Conservation (phyloP, 441 rosid species). For the Arabidopsis hybrid region DNA sequence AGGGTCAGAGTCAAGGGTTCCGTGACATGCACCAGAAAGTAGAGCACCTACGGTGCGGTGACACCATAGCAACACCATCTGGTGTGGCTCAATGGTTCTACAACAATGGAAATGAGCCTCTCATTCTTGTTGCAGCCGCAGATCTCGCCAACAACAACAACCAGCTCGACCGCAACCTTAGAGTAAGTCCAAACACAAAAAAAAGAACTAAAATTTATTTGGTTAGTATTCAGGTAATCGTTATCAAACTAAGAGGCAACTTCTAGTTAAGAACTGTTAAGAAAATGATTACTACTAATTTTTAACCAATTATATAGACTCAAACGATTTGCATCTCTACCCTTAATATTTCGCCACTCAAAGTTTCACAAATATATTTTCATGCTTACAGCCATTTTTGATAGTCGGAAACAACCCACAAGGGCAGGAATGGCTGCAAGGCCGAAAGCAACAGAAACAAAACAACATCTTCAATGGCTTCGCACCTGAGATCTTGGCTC, state of each 20-base stretch:
- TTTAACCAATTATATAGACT: neutral
- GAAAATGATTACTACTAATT: neutral
- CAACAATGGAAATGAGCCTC: conserved; percentile 66
- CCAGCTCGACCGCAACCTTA: conserved; percentile 74
- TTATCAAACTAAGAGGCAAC: neutral
- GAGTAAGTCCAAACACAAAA: conserved; percentile 48
- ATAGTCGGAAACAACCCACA: conserved; percentile 62
- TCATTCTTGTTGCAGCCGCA: conserved; percentile 52
- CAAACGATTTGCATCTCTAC: neutral
- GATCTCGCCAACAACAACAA: conserved; percentile 58
- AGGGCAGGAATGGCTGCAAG: conserved; percentile 38
- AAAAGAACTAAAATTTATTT: neutral
- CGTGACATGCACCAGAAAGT: conserved; percentile 77
- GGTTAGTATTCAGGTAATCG: neutral
- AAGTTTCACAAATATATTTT: neutral
- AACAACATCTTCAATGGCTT: conserved; percentile 54
- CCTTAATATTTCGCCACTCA: neutral
- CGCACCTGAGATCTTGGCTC: conserved; percentile 39
- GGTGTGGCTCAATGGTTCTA: conserved; percentile 75
- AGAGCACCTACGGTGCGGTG: conserved; percentile 60
- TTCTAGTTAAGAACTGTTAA: neutral
- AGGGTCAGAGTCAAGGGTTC: conserved; percentile 32
- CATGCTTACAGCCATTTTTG: conserved; percentile 50
- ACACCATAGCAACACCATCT: conserved; percentile 61
- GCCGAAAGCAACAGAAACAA: conserved; percentile 37